Base-by-base conservation (phyloP, 192 early-diverging fungal species). In the Rhizophagus prolifer region DNA sequence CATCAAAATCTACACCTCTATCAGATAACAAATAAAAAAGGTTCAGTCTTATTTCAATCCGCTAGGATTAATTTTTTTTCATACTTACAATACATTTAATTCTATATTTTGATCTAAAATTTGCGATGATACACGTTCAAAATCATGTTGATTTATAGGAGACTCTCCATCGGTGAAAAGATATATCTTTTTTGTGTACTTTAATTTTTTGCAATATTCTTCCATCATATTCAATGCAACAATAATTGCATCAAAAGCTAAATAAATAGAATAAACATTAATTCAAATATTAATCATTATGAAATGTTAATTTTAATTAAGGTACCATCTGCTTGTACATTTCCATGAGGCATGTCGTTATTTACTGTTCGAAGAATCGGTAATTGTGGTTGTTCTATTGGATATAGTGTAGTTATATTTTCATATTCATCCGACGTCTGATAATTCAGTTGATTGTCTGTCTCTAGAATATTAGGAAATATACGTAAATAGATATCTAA, bases 171-270 rank as follows among this genome's bases (percentile, higher is more conserved):
- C 88, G 1, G 93, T 92, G 46, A 93, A 83, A 9, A 94, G 69
- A 67, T 85, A 85, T 10, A 94, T 86, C 44, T 80, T 87, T 81
- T 93, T 93, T n/a, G 74, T 76, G 62, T 86, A 94, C 78, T 92
- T 93, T 50, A 89, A 77, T 2, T 87, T 80, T 60, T 82, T 82
- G 76, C 90, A 91, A 78, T 86, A 82, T 47, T 65, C 75, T 25
- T 82, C 73, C 41, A 92, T 87, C 75, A 87, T 87, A 10, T 87
- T 69, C 50, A 90, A 50, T 12, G 85, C 85, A 28, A 91, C 81
- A 64, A 91, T 88, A 73, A 93, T 74, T 13, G 83, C 91, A 78
- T 91, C 89, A 67, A 94, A 70, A 41, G 88, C 92, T 92, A 82
- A 30, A 23, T 62, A 54, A 26, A 78, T 46, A 38, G 21, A 21